Conservation (phyloP, 441 rosid genomes). For the Manihot esculenta region DNA sequence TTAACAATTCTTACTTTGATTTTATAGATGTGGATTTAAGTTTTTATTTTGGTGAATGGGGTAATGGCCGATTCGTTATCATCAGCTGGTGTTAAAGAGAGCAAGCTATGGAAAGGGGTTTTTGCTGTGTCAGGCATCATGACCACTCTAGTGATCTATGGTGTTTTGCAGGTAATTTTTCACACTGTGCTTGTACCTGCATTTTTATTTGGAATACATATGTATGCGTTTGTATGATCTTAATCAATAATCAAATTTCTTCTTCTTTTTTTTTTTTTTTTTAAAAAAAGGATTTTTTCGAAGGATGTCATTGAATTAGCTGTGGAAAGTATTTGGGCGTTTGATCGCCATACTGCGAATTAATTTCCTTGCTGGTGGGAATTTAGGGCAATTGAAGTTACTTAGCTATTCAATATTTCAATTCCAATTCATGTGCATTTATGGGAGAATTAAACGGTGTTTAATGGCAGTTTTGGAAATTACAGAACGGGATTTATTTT, state of each 20-base stretch:
- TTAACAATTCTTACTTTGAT: neutral
- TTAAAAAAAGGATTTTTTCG: neutral
- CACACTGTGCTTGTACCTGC: neutral
- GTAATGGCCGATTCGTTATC: conserved; percentile 65
- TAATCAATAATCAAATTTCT: too few relatives aligned
- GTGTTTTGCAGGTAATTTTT: conserved; percentile 64
- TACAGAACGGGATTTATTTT: neutral
- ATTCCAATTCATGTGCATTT: too few relatives aligned
- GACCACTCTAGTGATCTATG: conserved; percentile 90
- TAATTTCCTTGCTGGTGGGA: neutral
- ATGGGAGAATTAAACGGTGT: too few relatives aligned
- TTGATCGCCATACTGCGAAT: too few relatives aligned
- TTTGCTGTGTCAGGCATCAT: conserved; percentile 84
- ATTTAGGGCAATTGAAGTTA: neutral
- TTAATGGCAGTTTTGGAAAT: neutral
- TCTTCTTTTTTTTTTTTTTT: too few relatives aligned
- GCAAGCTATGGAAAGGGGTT: conserved; percentile 66
- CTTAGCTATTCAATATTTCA: too few relatives aligned
- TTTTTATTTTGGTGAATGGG: conserved; percentile 34
- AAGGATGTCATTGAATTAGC: neutral
- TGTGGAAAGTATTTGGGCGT: neutral
- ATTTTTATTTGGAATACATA: conserved; percentile 1
- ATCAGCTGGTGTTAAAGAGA: conserved; percentile 41
- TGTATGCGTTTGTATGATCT: neutral
- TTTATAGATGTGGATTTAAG: neutral